Conservation (phyloP, 257 asterid genomes). For the Petunia axillaris region DNA sequence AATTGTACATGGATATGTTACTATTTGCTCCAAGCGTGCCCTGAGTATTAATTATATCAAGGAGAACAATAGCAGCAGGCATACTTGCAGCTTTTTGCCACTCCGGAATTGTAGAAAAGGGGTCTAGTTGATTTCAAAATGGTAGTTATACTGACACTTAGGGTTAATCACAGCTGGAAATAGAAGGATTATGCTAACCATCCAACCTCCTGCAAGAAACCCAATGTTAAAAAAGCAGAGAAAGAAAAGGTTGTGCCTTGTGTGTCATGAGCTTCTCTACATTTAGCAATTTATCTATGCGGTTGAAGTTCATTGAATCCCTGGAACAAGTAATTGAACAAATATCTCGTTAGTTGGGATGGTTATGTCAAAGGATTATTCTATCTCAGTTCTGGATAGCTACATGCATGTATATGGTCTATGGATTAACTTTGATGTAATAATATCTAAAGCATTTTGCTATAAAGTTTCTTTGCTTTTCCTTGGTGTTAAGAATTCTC, state of each 20-base stretch:
- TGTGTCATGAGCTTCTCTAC: background rate
- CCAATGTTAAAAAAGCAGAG: background rate
- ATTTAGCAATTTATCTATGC: slow-evolving; percentile 2
- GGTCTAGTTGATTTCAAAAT: background rate
- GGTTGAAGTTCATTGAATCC: background rate
- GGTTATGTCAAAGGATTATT: background rate
- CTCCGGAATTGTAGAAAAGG: background rate
- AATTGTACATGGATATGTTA: background rate
- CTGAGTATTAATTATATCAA: background rate
- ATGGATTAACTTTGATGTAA: background rate
- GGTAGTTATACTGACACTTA: background rate
- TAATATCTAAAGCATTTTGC: background rate
- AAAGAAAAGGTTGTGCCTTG: background rate
- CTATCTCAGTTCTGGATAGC: background rate
- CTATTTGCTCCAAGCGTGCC: background rate
- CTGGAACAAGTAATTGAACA: background rate
- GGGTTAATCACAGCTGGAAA: background rate
- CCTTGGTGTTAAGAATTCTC: background rate
- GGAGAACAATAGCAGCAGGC: background rate
- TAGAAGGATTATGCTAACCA: background rate
- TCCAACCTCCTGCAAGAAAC: background rate
- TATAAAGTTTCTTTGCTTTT: background rate
- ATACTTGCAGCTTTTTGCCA: background rate
- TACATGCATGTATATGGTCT: background rate
- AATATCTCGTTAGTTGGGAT: background rate